Percentiles rank a stretch among this genome's conserved stretches.
Conservation (phyloP, 2,329 filamentous ascomycete species). For the Herpomyces periplanetae region DNA sequence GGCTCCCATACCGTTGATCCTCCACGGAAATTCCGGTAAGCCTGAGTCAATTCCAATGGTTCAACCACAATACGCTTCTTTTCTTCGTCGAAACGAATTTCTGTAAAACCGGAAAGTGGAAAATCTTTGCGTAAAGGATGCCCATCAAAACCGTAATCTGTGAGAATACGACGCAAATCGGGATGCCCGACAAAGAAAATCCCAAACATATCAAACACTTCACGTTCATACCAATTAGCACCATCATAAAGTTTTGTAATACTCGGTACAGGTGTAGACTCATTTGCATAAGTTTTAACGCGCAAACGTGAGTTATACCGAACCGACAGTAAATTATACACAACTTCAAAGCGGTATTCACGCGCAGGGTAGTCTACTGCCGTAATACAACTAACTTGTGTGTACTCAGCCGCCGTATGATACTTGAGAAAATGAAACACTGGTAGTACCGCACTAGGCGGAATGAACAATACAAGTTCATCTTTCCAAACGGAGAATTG, state of each 20-base stretch:
- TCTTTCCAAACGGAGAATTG: constrained; percentile 99
- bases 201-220: constrained; percentile 87
- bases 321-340: constrained; percentile 85
- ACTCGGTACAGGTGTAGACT: constrained; percentile 67
- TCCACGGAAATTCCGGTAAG: constrained; percentile 91
- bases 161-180: constrained; percentile 89
- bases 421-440: constrained; percentile 85
- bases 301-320: constrained; percentile 85
- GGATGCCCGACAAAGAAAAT: constrained; percentile 89
- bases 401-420: constrained; percentile 90
- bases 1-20: too few species aligned
- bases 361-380: constrained; percentile 82
- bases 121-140: constrained; percentile 94
- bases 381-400: constrained; percentile 63
- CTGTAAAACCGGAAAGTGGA: constrained; percentile 84
- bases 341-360: constrained; percentile 79
- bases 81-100: constrained; percentile 91
- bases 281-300: constrained; percentile 94
- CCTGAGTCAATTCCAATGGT: constrained; percentile 83
- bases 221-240: constrained; percentile 93
- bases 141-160: constrained; percentile 92
- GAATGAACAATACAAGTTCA: constrained; percentile 72
- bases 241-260: constrained; percentile 58
- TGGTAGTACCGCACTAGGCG: constrained; percentile 51
- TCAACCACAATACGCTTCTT: constrained; percentile 98